Conservation (phyloP, 805 yeast genomes). For the Lachancea sp. region DNA sequence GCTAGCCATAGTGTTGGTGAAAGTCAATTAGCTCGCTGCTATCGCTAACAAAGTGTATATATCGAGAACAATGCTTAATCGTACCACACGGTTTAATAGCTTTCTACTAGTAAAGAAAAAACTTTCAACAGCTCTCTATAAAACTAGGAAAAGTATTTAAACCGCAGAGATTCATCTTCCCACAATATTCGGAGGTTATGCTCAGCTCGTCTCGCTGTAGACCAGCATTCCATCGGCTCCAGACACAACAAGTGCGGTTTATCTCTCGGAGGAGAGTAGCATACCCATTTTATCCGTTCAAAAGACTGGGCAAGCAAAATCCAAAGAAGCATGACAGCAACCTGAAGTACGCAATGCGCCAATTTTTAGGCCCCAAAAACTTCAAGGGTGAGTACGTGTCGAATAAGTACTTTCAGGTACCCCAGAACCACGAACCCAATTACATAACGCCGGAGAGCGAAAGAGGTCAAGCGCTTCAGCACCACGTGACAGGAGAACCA, state of each 20-base stretch:
- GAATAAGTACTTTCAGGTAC: constrained; percentile 68
- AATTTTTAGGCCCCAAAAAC: constrained; percentile 78
- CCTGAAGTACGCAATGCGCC: constrained; percentile 57
- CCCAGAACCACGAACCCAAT: constrained; percentile 63
- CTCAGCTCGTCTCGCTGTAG: constrained; percentile 2
- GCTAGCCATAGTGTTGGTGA: no score
- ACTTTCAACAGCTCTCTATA: not conserved
- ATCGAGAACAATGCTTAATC: no score
- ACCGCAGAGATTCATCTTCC: not conserved
- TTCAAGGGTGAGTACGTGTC: constrained; percentile 72
- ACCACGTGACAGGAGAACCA: constrained; percentile 32
- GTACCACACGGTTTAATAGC: no score
- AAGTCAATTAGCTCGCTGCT: no score
- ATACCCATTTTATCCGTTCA: constrained; percentile 47
- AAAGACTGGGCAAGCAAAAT: constrained; percentile 37
- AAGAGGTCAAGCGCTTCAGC: constrained; percentile 34
- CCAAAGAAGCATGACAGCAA: constrained; percentile 43
- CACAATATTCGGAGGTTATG: constrained; percentile 1
- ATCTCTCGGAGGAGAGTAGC: constrained; percentile 48
- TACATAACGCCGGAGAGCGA: constrained; percentile 57
- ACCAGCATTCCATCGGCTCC: constrained; percentile 6
- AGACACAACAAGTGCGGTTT: constrained; percentile 37
- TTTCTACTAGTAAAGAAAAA: no score
- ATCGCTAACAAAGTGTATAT: no score
- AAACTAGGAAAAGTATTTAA: not conserved